Conservation (phyloP, 2,329 filamentous ascomycete species). For the Stemphylium beticola region DNA sequence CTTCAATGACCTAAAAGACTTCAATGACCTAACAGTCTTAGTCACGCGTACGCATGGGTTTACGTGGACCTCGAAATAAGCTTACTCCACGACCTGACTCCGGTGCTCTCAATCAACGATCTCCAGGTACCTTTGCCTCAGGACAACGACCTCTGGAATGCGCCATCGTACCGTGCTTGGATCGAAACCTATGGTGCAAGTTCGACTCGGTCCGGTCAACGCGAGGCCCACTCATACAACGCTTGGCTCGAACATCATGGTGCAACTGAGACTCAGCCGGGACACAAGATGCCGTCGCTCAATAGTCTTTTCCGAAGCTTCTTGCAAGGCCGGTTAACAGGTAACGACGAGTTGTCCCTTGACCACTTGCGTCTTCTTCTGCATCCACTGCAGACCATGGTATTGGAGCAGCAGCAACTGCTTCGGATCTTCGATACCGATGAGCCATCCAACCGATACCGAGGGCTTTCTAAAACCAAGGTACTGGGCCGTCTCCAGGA, state of each 20-base stretch:
- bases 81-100: slow-evolving; percentile 8
- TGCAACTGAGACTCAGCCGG: neutral
- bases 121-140: slow-evolving; percentile 7
- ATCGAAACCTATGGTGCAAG: too few relatives aligned
- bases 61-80: slow-evolving; percentile 11
- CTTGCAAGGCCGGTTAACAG: slow-evolving; percentile 5
- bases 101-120: slow-evolving; percentile 9
- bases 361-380: slow-evolving; percentile 13
- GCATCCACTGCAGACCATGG: slow-evolving; percentile 9
- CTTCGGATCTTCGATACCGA: slow-evolving; percentile 11
- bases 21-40: neutral
- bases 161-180: neutral
- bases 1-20: neutral
- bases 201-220: too few relatives aligned
- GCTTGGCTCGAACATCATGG: slow-evolving; percentile 1
- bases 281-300: slow-evolving; percentile 3
- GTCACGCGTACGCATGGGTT: slow-evolving; percentile 11
- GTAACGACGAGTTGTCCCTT: slow-evolving; percentile 1
- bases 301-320: slow-evolving; percentile 11
- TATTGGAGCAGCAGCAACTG: slow-evolving; percentile 11
- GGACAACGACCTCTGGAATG: slow-evolving; percentile 3
- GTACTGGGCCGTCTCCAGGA: slow-evolving; percentile 9
- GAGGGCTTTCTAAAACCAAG: slow-evolving; percentile 8
- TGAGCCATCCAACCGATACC: slow-evolving; percentile 7
- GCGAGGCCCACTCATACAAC: neutral